Evolutionary conservation across 2,329 filamentous ascomycete genomes (phyloP).

Genomic region (Diatrype stigma): DNA sequence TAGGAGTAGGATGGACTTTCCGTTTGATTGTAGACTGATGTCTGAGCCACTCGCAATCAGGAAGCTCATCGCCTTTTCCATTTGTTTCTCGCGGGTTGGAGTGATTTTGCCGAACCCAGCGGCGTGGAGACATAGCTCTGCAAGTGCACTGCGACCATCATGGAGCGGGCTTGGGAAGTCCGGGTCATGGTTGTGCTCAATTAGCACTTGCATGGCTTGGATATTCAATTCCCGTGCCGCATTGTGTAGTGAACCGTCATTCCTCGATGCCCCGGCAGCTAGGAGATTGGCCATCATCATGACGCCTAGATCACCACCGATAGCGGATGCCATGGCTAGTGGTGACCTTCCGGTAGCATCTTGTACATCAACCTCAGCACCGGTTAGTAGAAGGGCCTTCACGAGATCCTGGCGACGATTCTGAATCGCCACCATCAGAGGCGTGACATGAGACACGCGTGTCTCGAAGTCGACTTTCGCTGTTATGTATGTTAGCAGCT

Average conservation of each 20-base stretch:
- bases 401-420: slow-evolving; percentile 54
- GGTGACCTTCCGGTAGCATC: slow-evolving; percentile 56
- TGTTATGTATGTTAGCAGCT: slow-evolving; percentile 11
- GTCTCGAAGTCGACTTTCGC: slow-evolving; percentile 57
- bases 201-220: slow-evolving; percentile 50
- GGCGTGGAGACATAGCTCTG: slow-evolving; percentile 57
- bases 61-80: slow-evolving; percentile 54
- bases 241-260: slow-evolving; percentile 66
- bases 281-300: slow-evolving; percentile 53
- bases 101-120: slow-evolving; percentile 42
- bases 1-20: slow-evolving; percentile 56
- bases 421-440: slow-evolving; percentile 57
- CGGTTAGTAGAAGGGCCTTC: slow-evolving; percentile 50
- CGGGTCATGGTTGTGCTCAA: slow-evolving; percentile 57
- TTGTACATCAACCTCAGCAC: slow-evolving; percentile 55
- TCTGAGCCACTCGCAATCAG: slow-evolving; percentile 56
- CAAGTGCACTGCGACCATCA: slow-evolving; percentile 58
- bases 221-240: slow-evolving; percentile 57
- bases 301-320: slow-evolving; percentile 49
- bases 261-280: slow-evolving; percentile 50
- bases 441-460: slow-evolving; percentile 47
- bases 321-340: slow-evolving; percentile 54
- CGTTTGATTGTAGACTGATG: slow-evolving; percentile 48
- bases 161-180: slow-evolving; percentile 63
- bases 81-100: slow-evolving; percentile 44